A percentile compares a stretch with the other conserved stretches of the same genome.
phyloP scores from a whole-genome alignment of 352 stramenopile genomes.

The Phytophthora idaei region DNA sequence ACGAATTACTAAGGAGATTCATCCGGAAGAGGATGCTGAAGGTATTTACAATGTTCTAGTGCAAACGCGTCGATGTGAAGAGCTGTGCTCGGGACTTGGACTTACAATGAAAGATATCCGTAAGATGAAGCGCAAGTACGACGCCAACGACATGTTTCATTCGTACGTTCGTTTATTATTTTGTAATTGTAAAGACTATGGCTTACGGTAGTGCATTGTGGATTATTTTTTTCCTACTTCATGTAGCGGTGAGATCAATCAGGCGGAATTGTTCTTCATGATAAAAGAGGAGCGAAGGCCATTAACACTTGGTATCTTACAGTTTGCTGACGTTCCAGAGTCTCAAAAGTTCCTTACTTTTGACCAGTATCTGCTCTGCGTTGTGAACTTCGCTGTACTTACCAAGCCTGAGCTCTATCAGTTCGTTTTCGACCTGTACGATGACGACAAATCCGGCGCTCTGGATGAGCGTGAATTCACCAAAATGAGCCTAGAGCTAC shows the following conservation, averaged over 20 bases:
- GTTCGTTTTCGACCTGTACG: conserved; percentile 76
- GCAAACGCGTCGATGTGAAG: conserved; percentile 59
- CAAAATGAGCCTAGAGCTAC: conserved; percentile 67
- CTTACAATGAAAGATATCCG: conserved; percentile 63
- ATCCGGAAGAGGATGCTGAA: conserved; percentile 34
- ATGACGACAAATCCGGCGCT: conserved; percentile 56
- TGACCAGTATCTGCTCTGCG: conserved; percentile 64
- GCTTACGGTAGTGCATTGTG: neutral
- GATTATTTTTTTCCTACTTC: neutral
- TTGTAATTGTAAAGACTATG: neutral
- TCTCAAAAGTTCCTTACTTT: conserved; percentile 70
- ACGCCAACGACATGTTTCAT: conserved; percentile 80
- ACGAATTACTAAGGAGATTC: conserved; percentile 1
- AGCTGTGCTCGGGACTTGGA: conserved; percentile 51
- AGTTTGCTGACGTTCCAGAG: conserved; percentile 40
- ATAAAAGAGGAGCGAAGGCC: conserved; percentile 61
- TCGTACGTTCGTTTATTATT: conserved; percentile 46
- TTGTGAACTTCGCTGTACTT: conserved; percentile 62
- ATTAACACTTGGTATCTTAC: conserved; percentile 61
- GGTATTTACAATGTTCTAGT: conserved; percentile 61
- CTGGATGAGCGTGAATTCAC: conserved; percentile 69
- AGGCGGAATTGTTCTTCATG: conserved; percentile 80
- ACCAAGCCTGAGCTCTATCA: conserved; percentile 74
- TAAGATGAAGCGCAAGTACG: conserved; percentile 73
- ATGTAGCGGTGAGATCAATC: conserved; percentile 67